Evolutionary conservation across 2,329 filamentous ascomycete species (phyloP).

Genomic region (Helotiales sp.): DNA sequence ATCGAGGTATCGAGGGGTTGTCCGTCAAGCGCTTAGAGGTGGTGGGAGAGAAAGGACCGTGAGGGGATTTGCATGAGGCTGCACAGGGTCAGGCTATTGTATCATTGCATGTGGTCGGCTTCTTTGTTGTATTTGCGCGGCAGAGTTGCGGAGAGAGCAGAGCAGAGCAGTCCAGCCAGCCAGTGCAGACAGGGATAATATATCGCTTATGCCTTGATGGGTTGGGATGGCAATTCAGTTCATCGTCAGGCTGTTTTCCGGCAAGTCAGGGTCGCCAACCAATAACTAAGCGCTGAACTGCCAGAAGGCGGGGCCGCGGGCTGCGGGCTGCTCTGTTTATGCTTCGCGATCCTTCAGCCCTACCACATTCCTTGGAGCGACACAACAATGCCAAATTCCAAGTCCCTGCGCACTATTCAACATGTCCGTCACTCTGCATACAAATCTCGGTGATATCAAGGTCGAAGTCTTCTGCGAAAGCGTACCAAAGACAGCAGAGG

Average conservation of each 20-base stretch:
- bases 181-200: constrained; percentile 7
- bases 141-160: background rate
- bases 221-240: background rate
- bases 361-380: constrained; percentile 4
- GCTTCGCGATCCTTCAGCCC: constrained; percentile 13
- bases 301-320: constrained; percentile 6
- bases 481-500: constrained; percentile 89
- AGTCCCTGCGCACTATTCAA: constrained; percentile 18
- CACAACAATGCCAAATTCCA: constrained; percentile 24
- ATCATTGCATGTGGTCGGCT: background rate
- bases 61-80: constrained; percentile 8
- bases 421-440: constrained; percentile 81
- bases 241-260: background rate
- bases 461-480: constrained; percentile 95
- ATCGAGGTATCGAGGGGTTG: background rate
- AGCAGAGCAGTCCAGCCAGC: constrained; percentile 8
- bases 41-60: background rate
- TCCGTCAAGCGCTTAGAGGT: background rate
- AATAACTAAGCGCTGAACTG: background rate
- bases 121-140: constrained; percentile 14
- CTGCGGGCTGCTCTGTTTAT: constrained; percentile 5
- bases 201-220: constrained; percentile 17
- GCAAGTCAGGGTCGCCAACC: background rate
- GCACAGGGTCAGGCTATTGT: background rate
- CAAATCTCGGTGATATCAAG: constrained; percentile 87